Evolutionary conservation across 2,329 filamentous ascomycete genomes (phyloP).

Genomic region (Fusarium heterosporum): DNA sequence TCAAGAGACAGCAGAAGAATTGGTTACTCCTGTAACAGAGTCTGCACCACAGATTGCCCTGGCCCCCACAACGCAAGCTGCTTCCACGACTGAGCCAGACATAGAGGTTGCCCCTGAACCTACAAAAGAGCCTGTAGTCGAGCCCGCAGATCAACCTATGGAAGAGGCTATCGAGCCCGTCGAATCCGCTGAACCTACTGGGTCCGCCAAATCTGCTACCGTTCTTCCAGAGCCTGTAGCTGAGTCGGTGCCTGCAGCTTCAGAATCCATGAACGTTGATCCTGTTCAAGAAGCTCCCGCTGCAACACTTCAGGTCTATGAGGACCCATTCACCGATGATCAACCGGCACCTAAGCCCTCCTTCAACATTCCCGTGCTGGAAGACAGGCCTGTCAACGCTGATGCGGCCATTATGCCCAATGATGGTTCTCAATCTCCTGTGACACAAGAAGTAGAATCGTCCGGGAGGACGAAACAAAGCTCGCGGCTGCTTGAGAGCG

Average conservation of each 20-base stretch:
- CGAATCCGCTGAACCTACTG: neutral
- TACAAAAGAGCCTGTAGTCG: constrained; percentile 44
- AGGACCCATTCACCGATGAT: constrained; percentile 69
- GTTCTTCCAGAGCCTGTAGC: constrained; percentile 12
- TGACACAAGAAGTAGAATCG: constrained; percentile 43
- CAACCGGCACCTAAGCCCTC: constrained; percentile 60
- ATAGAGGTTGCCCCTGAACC: constrained; percentile 1
- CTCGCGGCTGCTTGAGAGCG: constrained; percentile 75
- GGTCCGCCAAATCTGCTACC: neutral
- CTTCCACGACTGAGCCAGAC: neutral
- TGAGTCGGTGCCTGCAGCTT: constrained; percentile 21
- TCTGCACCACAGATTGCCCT: constrained; percentile 9
- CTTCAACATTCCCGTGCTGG: constrained; percentile 64
- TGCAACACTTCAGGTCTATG: constrained; percentile 65
- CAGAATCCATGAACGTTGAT: constrained; percentile 16
- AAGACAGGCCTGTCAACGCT: constrained; percentile 71
- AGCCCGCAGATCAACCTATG: constrained; percentile 42
- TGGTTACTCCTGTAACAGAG: constrained; percentile 29
- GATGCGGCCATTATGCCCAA: constrained; percentile 55
- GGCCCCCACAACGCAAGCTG: constrained; percentile 21
- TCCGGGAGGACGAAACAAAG: constrained; percentile 68
- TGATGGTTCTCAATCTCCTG: constrained; percentile 40
- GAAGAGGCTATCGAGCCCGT: constrained; percentile 39
- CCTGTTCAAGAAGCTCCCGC: constrained; percentile 24
- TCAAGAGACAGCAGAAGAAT: constrained; percentile 21